Evolutionary conservation across 1,139 yeast genomes (phyloP), one percentile per base, ranked within the genome.

Genomic region (Yamadazyma dushanensis): DNA sequence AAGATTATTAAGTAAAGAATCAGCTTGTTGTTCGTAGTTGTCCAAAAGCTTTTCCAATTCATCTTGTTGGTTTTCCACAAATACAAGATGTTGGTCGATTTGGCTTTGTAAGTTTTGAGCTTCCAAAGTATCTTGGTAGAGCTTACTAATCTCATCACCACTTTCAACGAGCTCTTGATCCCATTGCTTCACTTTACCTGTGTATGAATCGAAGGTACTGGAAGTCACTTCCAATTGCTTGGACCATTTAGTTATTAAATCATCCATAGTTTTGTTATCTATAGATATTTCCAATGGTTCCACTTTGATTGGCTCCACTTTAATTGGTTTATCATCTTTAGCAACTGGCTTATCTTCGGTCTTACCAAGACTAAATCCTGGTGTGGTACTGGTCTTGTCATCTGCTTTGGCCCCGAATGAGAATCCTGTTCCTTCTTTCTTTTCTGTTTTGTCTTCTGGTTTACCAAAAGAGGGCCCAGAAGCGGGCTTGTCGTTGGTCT

Each of bases 211-310:
- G 61, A 90, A 92, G 24, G 86, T 81, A 19, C 73, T 70, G 1
- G 92, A 77, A 1, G 95, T 80, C 16, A 77, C 73, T 3, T 90
- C 72, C 42, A 92, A 65, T 49, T 94, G 95, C 40, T 80, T 78
- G 1, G 97, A 85, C 99, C 98, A 94, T 60, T 85, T 89, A 21
- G 89, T 78, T 35, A 94, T 85, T 45, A 92, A 74, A 56, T 92
- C 98, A 52, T 92, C 98, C 56, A 94, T 70, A 1, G 96, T 88
- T 56, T 88, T 88, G 63, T 92, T 92, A 50, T 86, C 89, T 34
- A 94, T 73, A 8, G 95, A 83, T 3, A 88, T 78, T 18, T 89
- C 85, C 35, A 78, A 72, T 11, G 88, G 82, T 46, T 78, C 80
- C 16, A 81, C 71, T 33, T 68, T 72, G 26, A 26, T 26, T 1